phyloP scores from a whole-genome alignment of 2,329 filamentous ascomycete genomes.

The Monilinia aucupariae region DNA sequence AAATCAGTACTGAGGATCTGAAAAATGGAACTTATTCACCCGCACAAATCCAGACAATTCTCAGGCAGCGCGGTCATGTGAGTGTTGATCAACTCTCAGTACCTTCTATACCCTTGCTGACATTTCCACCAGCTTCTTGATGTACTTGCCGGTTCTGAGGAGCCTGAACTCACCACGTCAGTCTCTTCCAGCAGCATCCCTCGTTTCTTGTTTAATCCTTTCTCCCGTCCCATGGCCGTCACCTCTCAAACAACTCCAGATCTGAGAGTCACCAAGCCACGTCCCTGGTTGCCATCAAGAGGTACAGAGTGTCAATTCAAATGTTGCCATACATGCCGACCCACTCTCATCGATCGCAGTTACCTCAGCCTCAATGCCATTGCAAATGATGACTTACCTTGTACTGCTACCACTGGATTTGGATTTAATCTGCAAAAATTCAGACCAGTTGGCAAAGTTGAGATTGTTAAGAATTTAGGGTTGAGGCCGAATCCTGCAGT shows the following conservation, averaged over 20 bases:
- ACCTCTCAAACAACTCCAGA: slow-evolving; percentile 6
- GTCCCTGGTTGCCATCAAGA: slow-evolving; percentile 38
- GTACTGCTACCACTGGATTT: slow-evolving; percentile 47
- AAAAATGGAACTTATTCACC: slow-evolving; percentile 40
- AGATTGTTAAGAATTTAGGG: slow-evolving; percentile 30
- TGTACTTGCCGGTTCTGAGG: not conserved
- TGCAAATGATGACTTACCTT: slow-evolving; percentile 45
- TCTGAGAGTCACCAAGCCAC: not conserved
- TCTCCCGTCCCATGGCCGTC: slow-evolving; percentile 1
- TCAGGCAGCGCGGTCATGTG: slow-evolving; percentile 49
- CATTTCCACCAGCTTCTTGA: slow-evolving; percentile 2
- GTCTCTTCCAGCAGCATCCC: not conserved
- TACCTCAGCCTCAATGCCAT: slow-evolving; percentile 48
- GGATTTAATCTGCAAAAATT: slow-evolving; percentile 44
- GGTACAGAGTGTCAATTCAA: slow-evolving; percentile 46
- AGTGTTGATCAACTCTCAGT: slow-evolving; percentile 20
- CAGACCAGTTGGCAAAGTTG: slow-evolving; percentile 38
- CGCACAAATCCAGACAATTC: slow-evolving; percentile 43
- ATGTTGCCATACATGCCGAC: slow-evolving; percentile 47
- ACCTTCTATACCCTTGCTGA: not conserved
- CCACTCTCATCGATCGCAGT: slow-evolving; percentile 40
- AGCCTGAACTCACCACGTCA: not conserved
- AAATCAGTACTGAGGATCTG: slow-evolving; percentile 41
- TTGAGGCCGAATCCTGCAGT: slow-evolving; percentile 26
- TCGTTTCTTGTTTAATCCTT: slow-evolving; percentile 10